Evolutionary conservation across 306 rosid species (phyloP).

Genomic region (Casuarina glauca): DNA sequence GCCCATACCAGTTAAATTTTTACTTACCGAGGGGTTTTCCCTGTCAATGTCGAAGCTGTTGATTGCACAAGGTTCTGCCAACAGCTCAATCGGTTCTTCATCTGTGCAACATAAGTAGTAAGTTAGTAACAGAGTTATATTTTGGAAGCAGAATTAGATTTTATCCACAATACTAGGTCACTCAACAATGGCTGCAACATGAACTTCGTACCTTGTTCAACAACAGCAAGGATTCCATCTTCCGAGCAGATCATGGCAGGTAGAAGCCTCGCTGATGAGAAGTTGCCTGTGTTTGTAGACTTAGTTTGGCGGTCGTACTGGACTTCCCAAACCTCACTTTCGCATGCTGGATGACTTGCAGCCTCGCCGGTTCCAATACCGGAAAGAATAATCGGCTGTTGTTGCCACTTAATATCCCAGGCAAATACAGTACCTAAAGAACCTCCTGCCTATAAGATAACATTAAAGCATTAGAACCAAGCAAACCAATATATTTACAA

Average conservation of each 20-base stretch:
- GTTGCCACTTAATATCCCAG: slow-evolving; percentile 94
- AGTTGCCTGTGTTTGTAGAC: slow-evolving; percentile 47
- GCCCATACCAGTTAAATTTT: not conserved
- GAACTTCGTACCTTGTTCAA: slow-evolving; percentile 69
- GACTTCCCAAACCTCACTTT: slow-evolving; percentile 99
- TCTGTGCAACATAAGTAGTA: slow-evolving; percentile 40
- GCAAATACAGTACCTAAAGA: slow-evolving; percentile 90
- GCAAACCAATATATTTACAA: not conserved
- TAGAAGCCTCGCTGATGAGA: slow-evolving; percentile 67
- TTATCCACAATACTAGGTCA: slow-evolving; percentile 6
- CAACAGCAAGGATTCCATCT: slow-evolving; percentile 80
- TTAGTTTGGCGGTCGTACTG: slow-evolving; percentile 70
- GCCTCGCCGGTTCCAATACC: slow-evolving; percentile 55
- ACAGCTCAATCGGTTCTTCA: slow-evolving; percentile 71
- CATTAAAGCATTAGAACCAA: not conserved
- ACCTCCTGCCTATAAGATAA: slow-evolving; percentile 69
- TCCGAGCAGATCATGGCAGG: slow-evolving; percentile 92
- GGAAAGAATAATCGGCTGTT: slow-evolving; percentile 81
- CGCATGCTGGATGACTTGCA: slow-evolving; percentile 50
- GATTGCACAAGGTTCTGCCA: slow-evolving; percentile 92
- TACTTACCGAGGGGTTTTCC: slow-evolving; percentile 82
- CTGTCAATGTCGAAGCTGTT: slow-evolving; percentile 86
- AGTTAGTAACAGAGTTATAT: not conserved
- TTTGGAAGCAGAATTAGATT: too few relatives aligned
- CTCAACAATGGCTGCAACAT: slow-evolving; percentile 17